phyloP scores from a whole-genome alignment of 208 protist genomes.

The Sergeia podlipaevii region DNA sequence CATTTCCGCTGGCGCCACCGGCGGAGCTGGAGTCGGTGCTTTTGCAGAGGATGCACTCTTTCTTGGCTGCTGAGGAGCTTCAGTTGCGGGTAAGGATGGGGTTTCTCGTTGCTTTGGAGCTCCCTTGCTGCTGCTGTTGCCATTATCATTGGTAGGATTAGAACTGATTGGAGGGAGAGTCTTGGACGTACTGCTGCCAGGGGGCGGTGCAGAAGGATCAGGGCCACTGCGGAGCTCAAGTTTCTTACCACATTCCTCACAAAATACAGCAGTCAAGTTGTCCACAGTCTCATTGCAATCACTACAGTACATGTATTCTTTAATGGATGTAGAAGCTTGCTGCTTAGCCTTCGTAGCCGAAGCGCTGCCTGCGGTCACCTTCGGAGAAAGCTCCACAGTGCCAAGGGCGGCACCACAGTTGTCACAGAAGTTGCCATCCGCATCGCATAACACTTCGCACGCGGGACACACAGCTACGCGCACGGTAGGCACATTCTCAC shows the following conservation, averaged over 20 bases:
- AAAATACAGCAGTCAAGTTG: conserved; percentile 51
- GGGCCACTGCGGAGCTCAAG: conserved; percentile 19
- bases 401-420: conserved; percentile 76
- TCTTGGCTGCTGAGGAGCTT: too few species aligned
- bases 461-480: conserved; percentile 54
- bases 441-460: conserved; percentile 69
- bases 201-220: neutral
- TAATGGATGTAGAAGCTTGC: too few species aligned
- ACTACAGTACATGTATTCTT: conserved; percentile 57
- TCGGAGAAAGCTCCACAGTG: conserved; percentile 19
- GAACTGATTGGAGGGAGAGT: too few species aligned
- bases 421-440: conserved; percentile 84
- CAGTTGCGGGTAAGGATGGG: neutral
- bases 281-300: conserved; percentile 41
- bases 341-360: neutral
- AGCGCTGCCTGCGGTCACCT: neutral
- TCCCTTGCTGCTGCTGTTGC: conserved; percentile 1
- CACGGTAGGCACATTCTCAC: conserved; percentile 39
- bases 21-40: neutral
- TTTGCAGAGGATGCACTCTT: too few species aligned
- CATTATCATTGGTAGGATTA: neutral
- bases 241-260: conserved; percentile 76
- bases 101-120: neutral
- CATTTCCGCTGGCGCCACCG: neutral
- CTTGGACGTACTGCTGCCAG: neutral